Base-by-base conservation (phyloP, 306 rosid species). In the Vicia villosa region DNA sequence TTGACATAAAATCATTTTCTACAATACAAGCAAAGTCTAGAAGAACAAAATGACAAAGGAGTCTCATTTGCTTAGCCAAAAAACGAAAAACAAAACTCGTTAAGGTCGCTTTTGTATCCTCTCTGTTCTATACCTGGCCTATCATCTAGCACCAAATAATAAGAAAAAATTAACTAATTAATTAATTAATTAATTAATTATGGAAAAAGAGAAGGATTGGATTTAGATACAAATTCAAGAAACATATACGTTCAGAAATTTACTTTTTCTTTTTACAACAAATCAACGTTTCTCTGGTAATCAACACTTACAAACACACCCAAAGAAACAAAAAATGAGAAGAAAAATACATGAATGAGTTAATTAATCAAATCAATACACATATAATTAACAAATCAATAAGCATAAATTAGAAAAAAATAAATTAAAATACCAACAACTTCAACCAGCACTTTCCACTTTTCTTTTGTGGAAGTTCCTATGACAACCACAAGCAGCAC, bases 401-500 rank as follows among this genome's bases (percentile, higher is more conserved):
- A 32, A 32, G 6, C 37, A 32, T 2, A 34, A 34, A 34, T 34
- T 34, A 8, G 22, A 49, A 49, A 5, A 5, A 17, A 46, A 47
- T 2, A 3, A 51, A 51, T 20, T 19, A 19, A 52, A 14, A 13
- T 21, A 52, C 2, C 7, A 13, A 28, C 11, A 3, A 32, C 9
- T 40, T 88, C 86, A 24, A 76, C 72, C 42, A 83, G 88, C 63
- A 84, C 73, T 78, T 46, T 85, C 86, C 26, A 87, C 85, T 81
- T 86, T 85, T 70, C 84, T 86, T 74, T 81, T 61, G 46, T 93
- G 98, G 36, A 93, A 93, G 71, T 82, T 93, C 52, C 98, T 63
- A 71, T 93, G 98, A 73, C 98, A 93, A 16, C 89, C 96, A 8
- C 98, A 93, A 58, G 97, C 97, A 0, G 98, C 98, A 68, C 98